Evolutionary conservation across 202 grass and related monocot genomes (phyloP).

Genomic region (Digitaria exilis): DNA sequence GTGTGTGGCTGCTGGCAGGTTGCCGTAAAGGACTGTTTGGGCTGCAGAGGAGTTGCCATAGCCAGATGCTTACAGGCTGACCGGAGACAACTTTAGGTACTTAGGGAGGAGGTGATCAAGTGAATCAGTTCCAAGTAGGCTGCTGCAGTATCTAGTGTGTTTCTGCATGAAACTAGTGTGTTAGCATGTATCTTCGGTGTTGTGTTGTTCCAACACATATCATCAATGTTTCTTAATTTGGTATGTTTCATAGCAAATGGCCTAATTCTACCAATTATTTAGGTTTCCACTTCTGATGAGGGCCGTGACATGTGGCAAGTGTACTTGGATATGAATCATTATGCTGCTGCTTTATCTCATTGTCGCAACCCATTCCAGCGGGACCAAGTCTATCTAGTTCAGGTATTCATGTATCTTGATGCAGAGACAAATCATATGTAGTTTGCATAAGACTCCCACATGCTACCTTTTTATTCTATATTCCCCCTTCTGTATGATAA

Average conservation of each 20-base stretch:
- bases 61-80: too few relatives aligned
- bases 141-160: too few relatives aligned
- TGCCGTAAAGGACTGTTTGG: too few relatives aligned
- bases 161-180: too few relatives aligned
- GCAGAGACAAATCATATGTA: slow-evolving; percentile 4
- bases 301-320: slow-evolving; percentile 98
- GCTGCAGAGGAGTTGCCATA: too few relatives aligned
- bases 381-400: slow-evolving; percentile 88
- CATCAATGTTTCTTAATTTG: slow-evolving; percentile 12
- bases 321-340: slow-evolving; percentile 88
- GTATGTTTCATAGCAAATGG: neutral
- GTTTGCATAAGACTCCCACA: slow-evolving; percentile 6
- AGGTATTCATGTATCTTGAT: slow-evolving; percentile 50
- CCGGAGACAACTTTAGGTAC: too few relatives aligned
- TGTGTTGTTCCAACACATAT: neutral
- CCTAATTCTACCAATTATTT: slow-evolving; percentile 24
- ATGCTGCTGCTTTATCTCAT: slow-evolving; percentile 83
- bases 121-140: too few relatives aligned
- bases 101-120: too few relatives aligned
- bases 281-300: slow-evolving; percentile 88
- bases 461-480: neutral
- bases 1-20: too few relatives aligned
- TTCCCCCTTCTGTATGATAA: slow-evolving; percentile 18
- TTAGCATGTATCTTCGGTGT: too few relatives aligned
- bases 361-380: slow-evolving; percentile 77